Evolutionary conservation across 179 eudicot species (phyloP).

Genomic region (Pouteria campechiana): DNA sequence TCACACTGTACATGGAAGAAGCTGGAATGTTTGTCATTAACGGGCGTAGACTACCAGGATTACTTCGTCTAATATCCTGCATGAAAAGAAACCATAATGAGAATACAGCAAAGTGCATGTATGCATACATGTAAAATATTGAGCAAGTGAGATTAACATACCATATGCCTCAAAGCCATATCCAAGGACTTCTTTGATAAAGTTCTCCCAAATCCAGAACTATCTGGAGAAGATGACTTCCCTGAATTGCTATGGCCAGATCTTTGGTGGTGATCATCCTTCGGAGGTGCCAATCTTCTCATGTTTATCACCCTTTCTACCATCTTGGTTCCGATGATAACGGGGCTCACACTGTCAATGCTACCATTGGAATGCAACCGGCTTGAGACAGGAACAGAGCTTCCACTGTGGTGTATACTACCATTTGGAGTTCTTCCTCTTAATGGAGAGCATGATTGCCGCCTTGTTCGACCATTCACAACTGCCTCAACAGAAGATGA

Average conservation of each 20-base stretch:
- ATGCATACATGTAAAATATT: not conserved
- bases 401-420: conserved; percentile 42
- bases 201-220: conserved; percentile 87
- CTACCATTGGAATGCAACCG: conserved; percentile 73
- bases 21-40: conserved; percentile 97
- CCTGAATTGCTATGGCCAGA: conserved; percentile 76
- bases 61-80: conserved; percentile 77
- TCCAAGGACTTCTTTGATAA: conserved; percentile 93
- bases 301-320: conserved; percentile 95
- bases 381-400: conserved; percentile 70
- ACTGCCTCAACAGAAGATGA: conserved; percentile 79
- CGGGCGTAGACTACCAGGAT: conserved; percentile 65
- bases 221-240: conserved; percentile 94
- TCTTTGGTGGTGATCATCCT: conserved; percentile 50
- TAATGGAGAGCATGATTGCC: conserved; percentile 92
- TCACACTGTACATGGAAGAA: conserved; percentile 95
- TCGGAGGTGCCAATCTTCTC: conserved; percentile 91
- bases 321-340: conserved; percentile 77
- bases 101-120: not conserved
- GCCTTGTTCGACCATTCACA: conserved; percentile 55
- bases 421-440: conserved; percentile 89
- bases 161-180: conserved; percentile 99
- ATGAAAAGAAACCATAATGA: conserved; percentile 2
- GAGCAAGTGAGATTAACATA: conserved; percentile 17
- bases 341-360: conserved; percentile 87